phyloP scores from a whole-genome alignment of 2,329 filamentous ascomycete genomes.

The Arthrobotrys megalospora region DNA sequence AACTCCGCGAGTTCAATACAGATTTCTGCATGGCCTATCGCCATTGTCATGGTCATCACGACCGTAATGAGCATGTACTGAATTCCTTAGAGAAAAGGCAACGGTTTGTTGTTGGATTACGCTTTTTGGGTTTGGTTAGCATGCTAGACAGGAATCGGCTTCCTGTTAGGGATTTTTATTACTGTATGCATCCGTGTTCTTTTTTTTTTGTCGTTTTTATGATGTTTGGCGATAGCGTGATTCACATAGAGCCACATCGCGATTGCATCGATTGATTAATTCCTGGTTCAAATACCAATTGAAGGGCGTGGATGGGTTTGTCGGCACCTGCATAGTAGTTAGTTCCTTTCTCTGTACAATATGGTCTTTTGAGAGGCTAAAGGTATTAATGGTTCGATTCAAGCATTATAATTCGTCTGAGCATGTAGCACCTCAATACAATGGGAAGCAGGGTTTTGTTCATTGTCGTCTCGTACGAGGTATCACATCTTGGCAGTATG shows the following conservation, averaged over 20 bases:
- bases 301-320: no score
- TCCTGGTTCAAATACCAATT: background rate
- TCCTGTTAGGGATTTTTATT: background rate
- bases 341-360: background rate
- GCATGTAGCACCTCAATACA: no score
- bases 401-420: background rate
- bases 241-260: background rate
- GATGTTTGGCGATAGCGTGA: background rate
- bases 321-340: background rate
- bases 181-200: background rate
- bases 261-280: no score
- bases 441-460: no score
- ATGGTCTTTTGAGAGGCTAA: no score
- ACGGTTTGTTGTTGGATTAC: slow-evolving; percentile 34
- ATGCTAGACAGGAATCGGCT: background rate
- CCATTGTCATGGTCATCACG: slow-evolving; percentile 45
- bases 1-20: slow-evolving; percentile 40
- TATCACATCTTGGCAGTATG: no score
- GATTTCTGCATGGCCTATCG: slow-evolving; percentile 37
- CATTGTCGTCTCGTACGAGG: background rate
- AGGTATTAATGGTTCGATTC: no score
- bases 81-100: slow-evolving; percentile 13
- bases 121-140: background rate
- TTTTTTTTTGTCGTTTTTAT: background rate
- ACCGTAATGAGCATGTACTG: slow-evolving; percentile 52